Base-by-base conservation (phyloP, 2,329 filamentous ascomycete species). In the Akanthomyces lecanii region DNA sequence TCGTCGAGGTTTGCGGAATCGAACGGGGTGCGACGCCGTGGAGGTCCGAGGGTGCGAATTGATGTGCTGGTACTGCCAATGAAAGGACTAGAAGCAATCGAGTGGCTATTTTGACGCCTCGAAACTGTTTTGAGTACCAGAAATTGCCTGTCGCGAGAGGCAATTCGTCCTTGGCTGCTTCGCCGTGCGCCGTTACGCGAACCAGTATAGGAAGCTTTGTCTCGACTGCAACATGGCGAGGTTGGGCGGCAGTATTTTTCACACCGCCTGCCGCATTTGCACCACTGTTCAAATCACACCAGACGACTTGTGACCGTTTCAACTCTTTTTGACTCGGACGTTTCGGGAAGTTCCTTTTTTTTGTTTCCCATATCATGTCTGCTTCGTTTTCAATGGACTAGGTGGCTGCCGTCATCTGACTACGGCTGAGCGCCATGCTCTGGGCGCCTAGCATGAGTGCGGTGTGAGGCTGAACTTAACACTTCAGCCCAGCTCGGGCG, bases 221-320 rank as follows among this genome's bases (percentile, higher is more conserved):
- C 28, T 58, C 16, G 38, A 16, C 38, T 40, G 38, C 42, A 58
- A 36, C 42, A 51, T 21, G 33, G 47, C 47, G 25, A 44, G 57
- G 57, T 61, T 52, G 45, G 45, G 61, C 40, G 61, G 61, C 61
- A 63, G 54, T 53, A 62, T 16, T 52, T 23, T 33, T 30, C 54
- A 55, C 61, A 63, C 61, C 61, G 61, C 61, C 61, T 63, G 45
- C 61, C 61, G 21, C 5, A 42, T 52, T 52, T 23, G 54, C 23
- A 23, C 18, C 18, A 38, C 30, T 3, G 11, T 1, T n/a, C 16
- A 28, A 30, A 12, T 38, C 21, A 57, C 42, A 44, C 55, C 42
- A 38, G 55, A 48, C 42, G 55, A 47, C 10, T 21, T 23, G 8
- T 3, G 2, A 47, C 38, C 12, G 14, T 40, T 14, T 16, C 3